Conservation (phyloP, 2,329 filamentous ascomycete species). For the Zymoseptoria crescenta region DNA sequence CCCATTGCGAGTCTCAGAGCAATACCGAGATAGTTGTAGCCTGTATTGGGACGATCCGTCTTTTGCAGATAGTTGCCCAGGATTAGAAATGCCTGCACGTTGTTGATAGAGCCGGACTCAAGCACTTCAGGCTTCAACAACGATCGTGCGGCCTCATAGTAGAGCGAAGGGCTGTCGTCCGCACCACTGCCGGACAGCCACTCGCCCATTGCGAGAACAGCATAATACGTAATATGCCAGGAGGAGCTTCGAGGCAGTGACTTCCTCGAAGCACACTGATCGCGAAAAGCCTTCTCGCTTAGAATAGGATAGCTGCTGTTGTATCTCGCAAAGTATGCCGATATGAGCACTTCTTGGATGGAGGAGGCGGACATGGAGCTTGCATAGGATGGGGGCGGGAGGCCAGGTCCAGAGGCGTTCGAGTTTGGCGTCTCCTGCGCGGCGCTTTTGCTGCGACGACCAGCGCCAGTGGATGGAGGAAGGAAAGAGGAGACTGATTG, state of each 20-base stretch:
- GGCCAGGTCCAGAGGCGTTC: constrained; percentile 15
- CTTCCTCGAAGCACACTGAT: constrained; percentile 31
- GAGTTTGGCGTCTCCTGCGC: constrained; percentile 1
- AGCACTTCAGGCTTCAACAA: constrained; percentile 41
- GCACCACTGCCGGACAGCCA: constrained; percentile 6
- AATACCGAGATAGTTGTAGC: constrained; percentile 46
- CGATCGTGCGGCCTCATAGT: constrained; percentile 23
- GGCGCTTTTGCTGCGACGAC: constrained; percentile 7
- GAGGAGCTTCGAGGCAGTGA: constrained; percentile 11
- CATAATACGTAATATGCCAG: constrained; percentile 12
- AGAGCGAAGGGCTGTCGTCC: constrained; percentile 4
- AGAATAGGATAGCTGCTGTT: constrained; percentile 13
- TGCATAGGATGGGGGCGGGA: not conserved
- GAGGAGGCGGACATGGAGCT: not conserved
- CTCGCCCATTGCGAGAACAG: constrained; percentile 12
- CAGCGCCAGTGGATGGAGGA: constrained; percentile 4
- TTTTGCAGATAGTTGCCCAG: constrained; percentile 45
- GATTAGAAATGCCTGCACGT: constrained; percentile 12
- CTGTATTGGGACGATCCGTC: constrained; percentile 44
- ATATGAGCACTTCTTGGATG: constrained; percentile 8
- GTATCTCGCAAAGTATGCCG: constrained; percentile 13
- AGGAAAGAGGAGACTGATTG: constrained; percentile 13
- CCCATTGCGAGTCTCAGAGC: constrained; percentile 45
- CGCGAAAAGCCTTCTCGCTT: constrained; percentile 8
- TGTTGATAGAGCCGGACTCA: constrained; percentile 30